Percentiles rank a stretch among this genome's conserved stretches.
phyloP scores from a whole-genome alignment of 2,329 filamentous ascomycete genomes.

The Stemphylium beticola region DNA sequence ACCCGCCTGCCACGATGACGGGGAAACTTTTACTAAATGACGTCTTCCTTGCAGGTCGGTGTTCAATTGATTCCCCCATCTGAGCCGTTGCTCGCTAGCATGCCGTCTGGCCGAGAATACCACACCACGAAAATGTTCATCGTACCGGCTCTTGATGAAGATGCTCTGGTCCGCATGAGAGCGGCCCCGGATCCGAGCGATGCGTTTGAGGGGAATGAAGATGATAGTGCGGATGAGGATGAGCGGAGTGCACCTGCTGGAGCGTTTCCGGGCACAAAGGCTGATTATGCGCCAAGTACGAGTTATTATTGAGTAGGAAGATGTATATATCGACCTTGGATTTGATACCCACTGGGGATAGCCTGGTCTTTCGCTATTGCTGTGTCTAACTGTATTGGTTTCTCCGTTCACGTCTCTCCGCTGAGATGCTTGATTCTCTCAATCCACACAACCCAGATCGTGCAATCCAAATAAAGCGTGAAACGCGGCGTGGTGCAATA shows the following conservation, averaged over 20 bases:
- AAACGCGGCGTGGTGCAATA: too few species aligned
- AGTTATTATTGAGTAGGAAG: conserved; percentile 39
- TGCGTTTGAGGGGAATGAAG: conserved; percentile 44
- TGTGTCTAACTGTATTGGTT: too few species aligned
- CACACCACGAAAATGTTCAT: conserved; percentile 73
- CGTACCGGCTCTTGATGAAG: conserved; percentile 68
- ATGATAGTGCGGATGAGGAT: conserved; percentile 46
- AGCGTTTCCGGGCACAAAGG: conserved; percentile 46
- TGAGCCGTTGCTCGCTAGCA: conserved; percentile 73
- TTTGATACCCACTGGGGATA: not conserved
- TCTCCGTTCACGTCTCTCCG: too few species aligned
- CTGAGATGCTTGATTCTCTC: too few species aligned
- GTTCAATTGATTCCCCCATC: conserved; percentile 77
- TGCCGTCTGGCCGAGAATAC: conserved; percentile 89
- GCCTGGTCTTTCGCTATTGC: not conserved
- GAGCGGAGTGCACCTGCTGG: conserved; percentile 39
- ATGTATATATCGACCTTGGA: not conserved
- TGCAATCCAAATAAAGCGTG: too few species aligned
- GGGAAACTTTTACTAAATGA: not conserved
- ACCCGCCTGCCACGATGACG: not conserved
- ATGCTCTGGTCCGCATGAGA: conserved; percentile 65
- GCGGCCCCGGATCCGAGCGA: conserved; percentile 61
- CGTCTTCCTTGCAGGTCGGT: conserved; percentile 65
- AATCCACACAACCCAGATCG: too few species aligned
- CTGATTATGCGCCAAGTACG: conserved; percentile 38